These are phyloP conservation scores for Xylariomycetidae sp. DNA, from an alignment of 2,329 filamentous ascomycete genomes.

Conservation along the genomic window DNA sequence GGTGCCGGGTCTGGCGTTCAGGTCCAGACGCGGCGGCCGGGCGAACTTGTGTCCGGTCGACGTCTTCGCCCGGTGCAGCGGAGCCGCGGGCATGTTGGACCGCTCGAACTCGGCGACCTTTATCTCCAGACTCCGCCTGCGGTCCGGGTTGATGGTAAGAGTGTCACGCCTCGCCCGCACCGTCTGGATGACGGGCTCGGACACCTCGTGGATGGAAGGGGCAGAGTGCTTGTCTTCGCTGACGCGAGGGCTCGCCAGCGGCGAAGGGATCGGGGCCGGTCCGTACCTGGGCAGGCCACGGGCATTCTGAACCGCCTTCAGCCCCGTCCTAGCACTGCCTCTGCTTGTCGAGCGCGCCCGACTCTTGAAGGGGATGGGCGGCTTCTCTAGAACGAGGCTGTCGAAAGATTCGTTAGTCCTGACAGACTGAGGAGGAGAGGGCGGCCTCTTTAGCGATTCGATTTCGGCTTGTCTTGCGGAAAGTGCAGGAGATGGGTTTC, in stretches of 20 bases:
- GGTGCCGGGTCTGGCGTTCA: no score
- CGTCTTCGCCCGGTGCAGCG: conserved; percentile 15
- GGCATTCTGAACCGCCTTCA: conserved; percentile 15
- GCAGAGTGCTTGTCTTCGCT: conserved; percentile 32
- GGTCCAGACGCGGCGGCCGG: no score
- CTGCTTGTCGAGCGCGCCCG: conserved; percentile 17
- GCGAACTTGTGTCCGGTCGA: no score
- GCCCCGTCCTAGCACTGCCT: conserved; percentile 19
- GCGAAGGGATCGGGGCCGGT: conserved; percentile 36
- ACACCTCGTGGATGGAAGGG: conserved; percentile 21
- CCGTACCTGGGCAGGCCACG: conserved; percentile 15
- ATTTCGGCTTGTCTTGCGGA: conserved; percentile 3
- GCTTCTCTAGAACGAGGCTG: conserved; percentile 7
- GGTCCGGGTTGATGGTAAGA: conserved; percentile 39
- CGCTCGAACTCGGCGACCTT: conserved; percentile 33
- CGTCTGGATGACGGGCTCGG: conserved; percentile 40
- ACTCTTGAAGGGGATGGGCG: conserved; percentile 9
- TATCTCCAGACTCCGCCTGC: conserved; percentile 45
- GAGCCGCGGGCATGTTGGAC: background rate
- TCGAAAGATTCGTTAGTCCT: conserved; percentile 16
- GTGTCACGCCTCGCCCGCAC: conserved; percentile 49
- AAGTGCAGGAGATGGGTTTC: conserved; percentile 9
- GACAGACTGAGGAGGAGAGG: conserved; percentile 32
- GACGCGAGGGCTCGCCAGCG: conserved; percentile 34
- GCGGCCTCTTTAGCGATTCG: conserved; percentile 20